Percentiles rank a stretch among this genome's conserved stretches.
phyloP scores from a whole-genome alignment of 495 filamentous ascomycete genomes.

The Cercophora sp. region DNA sequence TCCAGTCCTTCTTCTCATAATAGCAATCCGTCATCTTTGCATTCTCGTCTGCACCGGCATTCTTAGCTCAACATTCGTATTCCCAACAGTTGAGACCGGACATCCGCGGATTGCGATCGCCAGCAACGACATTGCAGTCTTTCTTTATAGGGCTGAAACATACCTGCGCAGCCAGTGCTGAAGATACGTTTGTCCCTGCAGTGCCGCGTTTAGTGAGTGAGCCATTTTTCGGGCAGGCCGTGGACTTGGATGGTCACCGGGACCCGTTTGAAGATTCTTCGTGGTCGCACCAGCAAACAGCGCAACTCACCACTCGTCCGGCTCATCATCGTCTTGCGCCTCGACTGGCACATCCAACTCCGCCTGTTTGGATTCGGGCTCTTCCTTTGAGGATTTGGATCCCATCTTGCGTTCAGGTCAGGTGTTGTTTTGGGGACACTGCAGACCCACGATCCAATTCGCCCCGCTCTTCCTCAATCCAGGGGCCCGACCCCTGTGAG shows the following conservation, averaged over 20 bases:
- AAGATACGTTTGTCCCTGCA: slow-evolving; percentile 86
- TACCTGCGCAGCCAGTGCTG: slow-evolving; percentile 92
- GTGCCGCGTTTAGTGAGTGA: slow-evolving; percentile 12
- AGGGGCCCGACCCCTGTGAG: slow-evolving; percentile 27
- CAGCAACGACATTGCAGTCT: background rate
- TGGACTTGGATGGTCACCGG: background rate
- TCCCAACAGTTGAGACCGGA: background rate
- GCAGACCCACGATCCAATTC: background rate
- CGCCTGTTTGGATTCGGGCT: slow-evolving; percentile 39
- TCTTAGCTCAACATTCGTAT: background rate
- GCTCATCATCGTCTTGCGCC: slow-evolving; percentile 72
- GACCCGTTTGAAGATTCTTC: background rate
- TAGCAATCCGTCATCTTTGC: slow-evolving; percentile 91
- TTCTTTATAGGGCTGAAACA: slow-evolving; percentile 17
- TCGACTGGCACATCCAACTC: slow-evolving; percentile 8
- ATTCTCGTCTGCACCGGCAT: slow-evolving; percentile 65
- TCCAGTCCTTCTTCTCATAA: slow-evolving; percentile 95
- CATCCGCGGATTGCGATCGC: background rate
- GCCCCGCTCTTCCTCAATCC: background rate
- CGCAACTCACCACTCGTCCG: slow-evolving; percentile 80
- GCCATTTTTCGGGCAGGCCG: slow-evolving; percentile 1
- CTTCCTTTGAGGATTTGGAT: slow-evolving; percentile 42
- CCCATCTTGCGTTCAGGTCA: slow-evolving; percentile 26
- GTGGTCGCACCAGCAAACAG: background rate
- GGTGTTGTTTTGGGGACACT: background rate